Base-by-base conservation (phyloP, 2,329 filamentous ascomycete genomes). In the Botryosphaeria dothidea region DNA sequence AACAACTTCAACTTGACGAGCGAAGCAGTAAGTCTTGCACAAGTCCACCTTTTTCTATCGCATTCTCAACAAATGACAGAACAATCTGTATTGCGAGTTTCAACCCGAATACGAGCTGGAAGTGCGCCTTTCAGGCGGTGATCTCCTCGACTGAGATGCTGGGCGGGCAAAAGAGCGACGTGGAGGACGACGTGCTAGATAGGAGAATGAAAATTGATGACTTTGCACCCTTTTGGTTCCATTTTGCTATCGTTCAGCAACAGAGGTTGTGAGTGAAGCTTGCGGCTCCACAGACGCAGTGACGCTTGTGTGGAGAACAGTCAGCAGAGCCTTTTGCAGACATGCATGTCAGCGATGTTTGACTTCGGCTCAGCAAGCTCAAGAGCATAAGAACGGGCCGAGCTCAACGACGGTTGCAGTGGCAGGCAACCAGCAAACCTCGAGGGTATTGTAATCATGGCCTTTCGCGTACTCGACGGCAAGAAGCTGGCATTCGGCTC, bases 1-100 rank as follows among this genome's bases (percentile, higher is more conserved):
- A 86, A 82, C 68, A 86, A 84, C 15, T 85, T 83, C 68, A 79
- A 79, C 67, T 80, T 79, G 74, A 75, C 71, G 4, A 81, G 77
- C 66, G 82, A 83, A 68, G 74, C 81, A 0, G 54, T 58, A 58
- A 38, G 17, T 2, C 1, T 27, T 17, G 3, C 21, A 23, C 6
- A 0, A 1, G 1, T 4, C 4, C 1, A n/a, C 9, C 8, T 25
- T 7, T 6, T 25, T 17, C 17, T 4, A 52, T n/a, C 8, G 3
- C 8, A 19, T 19, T 27, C 25, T 3, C 21, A 19, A 34, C 15
- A 11, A 23, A 38, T 38, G 4, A 23, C 31, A 58, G 54, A 82
- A 85, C 58, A 76, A 76, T 8, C 66, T 85, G 48, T 84, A 84
- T 66, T 82, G 79, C 70, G 83, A 84, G 68, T 82, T 83, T 29